Conservation (phyloP, 495 filamentous ascomycete species). For the Hypoxylon subgilvum region DNA sequence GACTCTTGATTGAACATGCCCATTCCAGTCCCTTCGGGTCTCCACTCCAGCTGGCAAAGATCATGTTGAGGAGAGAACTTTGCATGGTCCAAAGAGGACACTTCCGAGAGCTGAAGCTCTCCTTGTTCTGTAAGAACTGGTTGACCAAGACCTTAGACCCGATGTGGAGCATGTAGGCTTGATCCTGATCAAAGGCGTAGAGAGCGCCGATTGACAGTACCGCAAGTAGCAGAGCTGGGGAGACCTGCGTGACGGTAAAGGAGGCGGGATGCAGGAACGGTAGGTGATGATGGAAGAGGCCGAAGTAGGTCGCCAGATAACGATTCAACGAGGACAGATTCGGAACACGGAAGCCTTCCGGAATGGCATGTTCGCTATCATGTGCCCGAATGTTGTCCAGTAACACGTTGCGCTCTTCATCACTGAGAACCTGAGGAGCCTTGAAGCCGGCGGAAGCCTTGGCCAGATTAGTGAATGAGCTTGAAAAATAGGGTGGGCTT, state of each 20-base stretch:
- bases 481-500: constrained; percentile 60
- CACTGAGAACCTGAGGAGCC: constrained; percentile 69
- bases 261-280: constrained; percentile 95
- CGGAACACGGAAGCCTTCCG: constrained; percentile 88
- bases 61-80: constrained; percentile 94
- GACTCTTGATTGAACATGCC: constrained; percentile 97
- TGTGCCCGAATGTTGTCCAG: constrained; percentile 81
- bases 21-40: constrained; percentile 97
- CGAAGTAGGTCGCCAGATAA: constrained; percentile 94
- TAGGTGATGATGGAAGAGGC: constrained; percentile 93
- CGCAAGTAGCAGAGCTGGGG: constrained; percentile 83
- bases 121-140: constrained; percentile 96
- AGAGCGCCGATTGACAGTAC: constrained; percentile 95
- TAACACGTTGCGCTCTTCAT: constrained; percentile 81
- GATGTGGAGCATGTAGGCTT: constrained; percentile 95
- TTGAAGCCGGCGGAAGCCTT: constrained; percentile 69
- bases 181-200: constrained; percentile 95
- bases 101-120: constrained; percentile 98
- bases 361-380: constrained; percentile 81
- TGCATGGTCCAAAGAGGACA: constrained; percentile 99
- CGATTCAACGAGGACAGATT: constrained; percentile 77
- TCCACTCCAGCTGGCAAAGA: constrained; percentile 99
- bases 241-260: constrained; percentile 77
- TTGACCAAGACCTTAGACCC: constrained; percentile 96
- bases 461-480: constrained; percentile 44